Conservation (phyloP, 768 basidiomycete genomes). For the Trametes meyenii region DNA sequence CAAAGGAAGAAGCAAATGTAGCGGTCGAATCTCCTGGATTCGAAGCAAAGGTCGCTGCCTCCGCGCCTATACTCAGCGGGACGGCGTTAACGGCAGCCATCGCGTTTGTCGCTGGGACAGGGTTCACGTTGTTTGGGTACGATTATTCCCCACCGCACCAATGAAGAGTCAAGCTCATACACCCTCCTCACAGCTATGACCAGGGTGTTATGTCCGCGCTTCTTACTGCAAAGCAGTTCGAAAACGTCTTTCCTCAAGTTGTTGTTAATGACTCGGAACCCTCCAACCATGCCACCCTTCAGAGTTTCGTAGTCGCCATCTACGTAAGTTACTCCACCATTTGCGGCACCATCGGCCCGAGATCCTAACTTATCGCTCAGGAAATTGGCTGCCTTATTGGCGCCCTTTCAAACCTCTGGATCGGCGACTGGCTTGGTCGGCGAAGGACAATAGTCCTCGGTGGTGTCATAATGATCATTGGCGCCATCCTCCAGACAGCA, state of each 20-base stretch:
- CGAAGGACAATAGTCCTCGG: conserved; percentile 61
- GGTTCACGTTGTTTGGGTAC: conserved; percentile 66
- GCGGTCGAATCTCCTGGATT: conserved; percentile 28
- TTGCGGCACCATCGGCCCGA: not conserved
- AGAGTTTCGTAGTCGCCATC: conserved; percentile 61
- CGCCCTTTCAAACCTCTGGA: conserved; percentile 62
- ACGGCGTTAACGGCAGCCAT: conserved; percentile 48
- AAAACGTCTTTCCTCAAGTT: conserved; percentile 58
- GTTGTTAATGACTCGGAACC: conserved; percentile 42
- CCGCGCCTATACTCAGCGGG: conserved; percentile 44
- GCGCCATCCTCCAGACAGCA: conserved; percentile 61
- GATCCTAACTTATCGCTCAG: conserved; percentile 33
- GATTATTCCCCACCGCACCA: conserved; percentile 8
- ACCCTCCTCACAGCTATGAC: conserved; percentile 50
- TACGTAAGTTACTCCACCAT: conserved; percentile 42
- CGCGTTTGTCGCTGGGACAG: conserved; percentile 59
- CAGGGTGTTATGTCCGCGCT: conserved; percentile 75
- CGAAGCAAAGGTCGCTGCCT: conserved; percentile 39
- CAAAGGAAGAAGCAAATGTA: conserved; percentile 5
- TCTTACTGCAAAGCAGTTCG: conserved; percentile 61
- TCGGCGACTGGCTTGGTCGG: conserved; percentile 62
- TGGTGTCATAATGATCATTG: conserved; percentile 60
- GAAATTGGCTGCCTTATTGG: conserved; percentile 69
- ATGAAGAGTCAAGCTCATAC: not conserved
- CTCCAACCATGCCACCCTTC: conserved; percentile 53